These are phyloP conservation scores for Gaertneriomyces sp. DNA, from an alignment of 192 early-diverging fungal species.

Conservation along the genomic window DNA sequence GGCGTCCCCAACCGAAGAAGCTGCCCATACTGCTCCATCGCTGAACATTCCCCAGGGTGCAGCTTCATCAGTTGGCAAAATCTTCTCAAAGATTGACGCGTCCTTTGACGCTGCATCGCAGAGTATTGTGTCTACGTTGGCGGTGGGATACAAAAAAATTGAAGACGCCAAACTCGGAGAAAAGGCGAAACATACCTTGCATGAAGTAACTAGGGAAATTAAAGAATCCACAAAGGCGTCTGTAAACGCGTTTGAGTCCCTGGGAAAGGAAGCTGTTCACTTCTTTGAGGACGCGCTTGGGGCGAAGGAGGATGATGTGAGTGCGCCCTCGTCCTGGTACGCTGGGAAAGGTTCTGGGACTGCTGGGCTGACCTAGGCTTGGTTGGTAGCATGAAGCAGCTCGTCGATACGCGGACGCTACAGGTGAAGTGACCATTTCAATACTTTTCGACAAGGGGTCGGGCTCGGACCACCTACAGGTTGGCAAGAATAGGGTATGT, in stretches of 20 bases:
- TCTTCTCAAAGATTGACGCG: conserved; percentile 2
- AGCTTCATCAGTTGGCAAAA: neutral
- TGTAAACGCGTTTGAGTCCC: neutral
- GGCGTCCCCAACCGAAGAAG: neutral
- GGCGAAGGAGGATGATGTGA: neutral
- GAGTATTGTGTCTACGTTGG: neutral
- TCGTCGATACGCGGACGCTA: neutral
- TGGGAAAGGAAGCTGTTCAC: neutral
- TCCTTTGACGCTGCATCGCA: conserved; percentile 1
- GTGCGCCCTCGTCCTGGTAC: neutral
- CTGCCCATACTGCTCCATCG: neutral
- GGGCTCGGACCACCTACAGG: conserved; percentile 3
- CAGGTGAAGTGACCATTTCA: neutral
- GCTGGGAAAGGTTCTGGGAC: neutral
- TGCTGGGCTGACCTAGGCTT: neutral
- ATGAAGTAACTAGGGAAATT: neutral
- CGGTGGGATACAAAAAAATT: neutral
- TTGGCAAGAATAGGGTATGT: neutral
- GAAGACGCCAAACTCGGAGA: conserved; percentile 3
- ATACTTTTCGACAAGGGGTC: neutral
- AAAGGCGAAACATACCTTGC: conserved; percentile 3
- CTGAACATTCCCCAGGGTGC: neutral
- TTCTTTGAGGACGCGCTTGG: neutral
- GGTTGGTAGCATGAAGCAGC: too few species aligned
- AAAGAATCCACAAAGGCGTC: conserved; percentile 1